Evolutionary conservation across 2,329 filamentous ascomycete species (phyloP), one percentile per base, ranked within the genome.

Genomic region (Dactylonectria macrodidyma): DNA sequence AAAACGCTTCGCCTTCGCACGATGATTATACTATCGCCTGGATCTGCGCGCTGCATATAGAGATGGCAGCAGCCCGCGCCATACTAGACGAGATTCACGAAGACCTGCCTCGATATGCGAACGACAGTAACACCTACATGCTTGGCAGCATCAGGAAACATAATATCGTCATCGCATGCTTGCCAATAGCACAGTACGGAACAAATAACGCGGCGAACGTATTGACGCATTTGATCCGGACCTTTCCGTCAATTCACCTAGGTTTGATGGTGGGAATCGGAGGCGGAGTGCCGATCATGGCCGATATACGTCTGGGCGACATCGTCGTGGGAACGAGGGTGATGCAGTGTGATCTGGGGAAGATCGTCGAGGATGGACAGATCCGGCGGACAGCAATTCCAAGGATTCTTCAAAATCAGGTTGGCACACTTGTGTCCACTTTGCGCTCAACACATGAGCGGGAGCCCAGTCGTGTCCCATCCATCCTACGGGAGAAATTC

Each of bases 231-330:
- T 2, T 73, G 2, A n/a, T 3, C 2, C 8, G 68, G 8, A 86
- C 92, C 41, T 90, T 83, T 65, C 87, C 44, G 0, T 50, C 38
- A 0, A 61, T 75, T 0, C n/a, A 48, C 0, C 1, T 67, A 1
- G 60, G 70, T 0, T 51, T 79, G 5, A 70, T 78, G 55, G 77
- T 78, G 0, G 77, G 77, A 0, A 76, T 78, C 2, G 75, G 73
- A 0, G 76, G 77, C 5, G 61, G 61, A 9, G 69, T 34, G 0
- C 70, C 70, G 0, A 59, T 34, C 5, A 65, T 26, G 10, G 58
- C 46, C 6, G 77, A 78, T 9, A 58, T 79, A 4, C 62, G 74
- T 0, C 55, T 79, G 0, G 77, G 77, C 0, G 77, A 79, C 8
- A 38, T 78, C 16, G 41, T 44, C 16, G 41, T 44, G 5, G 41